These are phyloP conservation scores for Arachnopeziza araneosa DNA, from an alignment of 2,329 filamentous ascomycete species.

Conservation along the genomic window DNA sequence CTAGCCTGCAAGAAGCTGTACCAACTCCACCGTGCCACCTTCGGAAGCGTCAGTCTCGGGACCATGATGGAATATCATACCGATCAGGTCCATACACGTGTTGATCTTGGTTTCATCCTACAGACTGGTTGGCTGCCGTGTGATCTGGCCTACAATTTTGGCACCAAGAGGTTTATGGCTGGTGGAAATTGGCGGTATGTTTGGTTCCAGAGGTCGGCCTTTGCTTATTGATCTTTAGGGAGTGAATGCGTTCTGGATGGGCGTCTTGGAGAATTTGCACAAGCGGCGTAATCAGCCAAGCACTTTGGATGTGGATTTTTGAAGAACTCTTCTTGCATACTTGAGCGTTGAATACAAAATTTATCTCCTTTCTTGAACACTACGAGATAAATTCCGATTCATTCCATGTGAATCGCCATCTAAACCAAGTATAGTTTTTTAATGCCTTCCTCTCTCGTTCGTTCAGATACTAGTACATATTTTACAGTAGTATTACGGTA, in stretches of 20 bases:
- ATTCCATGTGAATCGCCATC: too few species aligned
- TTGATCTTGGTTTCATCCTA: background rate
- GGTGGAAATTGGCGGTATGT: background rate
- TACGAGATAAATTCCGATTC: too few species aligned
- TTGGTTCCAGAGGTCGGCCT: background rate
- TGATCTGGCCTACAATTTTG: background rate
- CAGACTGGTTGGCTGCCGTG: background rate
- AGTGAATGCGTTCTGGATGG: too few species aligned
- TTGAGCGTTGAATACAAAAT: too few species aligned
- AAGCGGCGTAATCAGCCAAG: too few species aligned
- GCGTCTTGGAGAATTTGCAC: too few species aligned
- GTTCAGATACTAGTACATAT: constrained; percentile 3
- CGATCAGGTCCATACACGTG: background rate
- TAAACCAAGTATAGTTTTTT: too few species aligned
- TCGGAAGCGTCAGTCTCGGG: background rate
- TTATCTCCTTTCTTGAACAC: too few species aligned
- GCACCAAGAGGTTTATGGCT: background rate
- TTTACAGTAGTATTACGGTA: background rate
- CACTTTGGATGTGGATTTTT: too few species aligned
- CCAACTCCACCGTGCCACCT: background rate
- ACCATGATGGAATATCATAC: background rate
- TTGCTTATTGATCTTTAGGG: background rate
- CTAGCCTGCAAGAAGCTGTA: background rate
- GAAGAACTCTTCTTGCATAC: too few species aligned
- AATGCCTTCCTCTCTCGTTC: constrained; percentile 8